Evolutionary conservation across 345 rosid genomes (phyloP), one percentile per base, ranked within the genome.

Genomic region (Lepidium africanum): DNA sequence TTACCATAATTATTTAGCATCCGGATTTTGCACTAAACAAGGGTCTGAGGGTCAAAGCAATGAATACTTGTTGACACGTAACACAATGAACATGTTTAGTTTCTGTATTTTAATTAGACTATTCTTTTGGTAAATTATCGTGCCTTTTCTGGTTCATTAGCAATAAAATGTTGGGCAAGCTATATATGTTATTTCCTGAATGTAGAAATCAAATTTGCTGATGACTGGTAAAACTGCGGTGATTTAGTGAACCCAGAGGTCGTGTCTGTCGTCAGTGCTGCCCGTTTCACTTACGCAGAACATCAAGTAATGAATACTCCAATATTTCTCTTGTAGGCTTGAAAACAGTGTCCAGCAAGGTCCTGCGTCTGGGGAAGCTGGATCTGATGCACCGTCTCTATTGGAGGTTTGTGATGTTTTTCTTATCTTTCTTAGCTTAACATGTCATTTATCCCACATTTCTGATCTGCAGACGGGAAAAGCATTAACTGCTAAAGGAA

Each of bases 401-500:
- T 67, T 94, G 19, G 99, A 94, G 97, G 99, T 94, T 67, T 64
- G 78, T 49, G 17, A 32, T 49, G 43, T 40, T 50, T 52, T 53
- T 65, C 3, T 41, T 53, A 64, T 40, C 9, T 17, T 54, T 59
- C 63, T 52, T 13, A 16, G 54, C 25, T 21, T 61, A 15, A 42
- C 55, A 13, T 37, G 14, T 30, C 52, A 49, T 53, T 45, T 52
- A 49, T 51, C 78, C 50, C 70, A 16, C 56, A 40, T 55, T 69
- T 32, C 61, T 54, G 42, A 9, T 67, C 51, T 81, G 43, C 84
- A 89, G 99, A 81, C 96, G 30, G 97, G 99, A 80, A 91, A 82
- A 82, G 87, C 97, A 65, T 87, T 91, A 71, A 91, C 96, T 21
- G 79, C 96, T 11, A 95, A 84, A 87, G 99, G 99, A 67, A 86